Conservation (phyloP, 1,139 yeast genomes). For the Magnusiomyces clavatus region DNA sequence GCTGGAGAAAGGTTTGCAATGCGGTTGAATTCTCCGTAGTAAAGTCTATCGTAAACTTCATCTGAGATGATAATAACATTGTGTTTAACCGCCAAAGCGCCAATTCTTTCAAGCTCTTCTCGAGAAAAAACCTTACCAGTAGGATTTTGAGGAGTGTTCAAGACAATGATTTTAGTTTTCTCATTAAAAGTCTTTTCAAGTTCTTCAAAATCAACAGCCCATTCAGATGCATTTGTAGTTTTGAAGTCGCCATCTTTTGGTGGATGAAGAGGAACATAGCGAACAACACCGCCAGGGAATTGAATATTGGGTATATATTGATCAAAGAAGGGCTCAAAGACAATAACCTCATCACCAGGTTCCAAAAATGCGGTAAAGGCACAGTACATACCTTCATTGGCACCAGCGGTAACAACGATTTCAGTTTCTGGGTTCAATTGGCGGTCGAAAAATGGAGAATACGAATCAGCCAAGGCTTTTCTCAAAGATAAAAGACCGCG, state of each 20-base stretch:
- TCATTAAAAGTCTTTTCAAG: constrained; percentile 60
- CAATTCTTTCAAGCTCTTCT: constrained; percentile 66
- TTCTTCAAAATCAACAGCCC: constrained; percentile 77
- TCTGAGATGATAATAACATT: constrained; percentile 79
- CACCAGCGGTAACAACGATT: constrained; percentile 86
- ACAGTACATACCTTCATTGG: constrained; percentile 88
- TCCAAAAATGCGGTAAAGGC: constrained; percentile 78
- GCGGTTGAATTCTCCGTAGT: constrained; percentile 67
- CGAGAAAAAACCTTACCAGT: constrained; percentile 80
- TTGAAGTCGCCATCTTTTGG: constrained; percentile 64
- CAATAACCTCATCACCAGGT: constrained; percentile 91
- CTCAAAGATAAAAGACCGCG: constrained; percentile 75
- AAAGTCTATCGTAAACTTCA: constrained; percentile 90
- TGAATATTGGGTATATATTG: constrained; percentile 92
- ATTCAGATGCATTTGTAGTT: constrained; percentile 71
- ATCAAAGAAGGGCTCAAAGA: constrained; percentile 96
- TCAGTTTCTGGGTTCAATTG: constrained; percentile 51
- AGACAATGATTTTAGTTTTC: constrained; percentile 75
- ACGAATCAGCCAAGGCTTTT: constrained; percentile 59
- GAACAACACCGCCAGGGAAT: constrained; percentile 86
- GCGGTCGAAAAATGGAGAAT: constrained; percentile 58
- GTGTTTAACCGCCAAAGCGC: constrained; percentile 73
- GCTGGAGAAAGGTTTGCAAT: constrained; percentile 80
- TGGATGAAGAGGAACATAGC: constrained; percentile 75
- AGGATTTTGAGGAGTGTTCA: constrained; percentile 95